Conservation (phyloP, 2,329 filamentous ascomycete species). For the Metarhizium robertsii region DNA sequence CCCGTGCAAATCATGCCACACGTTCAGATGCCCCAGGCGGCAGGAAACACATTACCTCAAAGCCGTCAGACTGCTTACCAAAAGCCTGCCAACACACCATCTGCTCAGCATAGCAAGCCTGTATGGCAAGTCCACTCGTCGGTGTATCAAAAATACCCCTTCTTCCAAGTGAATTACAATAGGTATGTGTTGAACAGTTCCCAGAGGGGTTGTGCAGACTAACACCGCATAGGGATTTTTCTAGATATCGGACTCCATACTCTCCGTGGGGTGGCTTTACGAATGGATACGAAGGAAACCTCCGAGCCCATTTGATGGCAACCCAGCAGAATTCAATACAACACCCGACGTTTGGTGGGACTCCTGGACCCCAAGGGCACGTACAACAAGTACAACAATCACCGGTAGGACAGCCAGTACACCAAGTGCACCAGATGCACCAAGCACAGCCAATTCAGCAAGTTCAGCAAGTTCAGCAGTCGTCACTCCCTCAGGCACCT, state of each 20-base stretch:
- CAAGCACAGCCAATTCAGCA: background rate
- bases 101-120: conserved; percentile 16
- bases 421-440: too few relatives aligned
- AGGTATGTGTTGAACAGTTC: conserved; percentile 28
- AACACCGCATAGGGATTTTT: conserved; percentile 33
- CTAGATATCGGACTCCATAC: conserved; percentile 52
- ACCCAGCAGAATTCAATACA: conserved; percentile 18
- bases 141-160: conserved; percentile 45
- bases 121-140: conserved; percentile 26
- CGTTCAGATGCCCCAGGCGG: background rate
- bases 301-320: conserved; percentile 34
- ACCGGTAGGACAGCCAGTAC: background rate
- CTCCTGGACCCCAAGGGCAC: background rate
- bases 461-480: background rate
- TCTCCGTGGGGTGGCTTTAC: conserved; percentile 47
- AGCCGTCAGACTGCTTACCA: background rate
- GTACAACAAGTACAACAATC: background rate
- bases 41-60: background rate
- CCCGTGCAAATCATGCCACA: background rate
- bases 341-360: conserved; percentile 5
- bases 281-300: conserved; percentile 49
- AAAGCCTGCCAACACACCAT: background rate
- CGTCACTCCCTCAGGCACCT: conserved; percentile 6
- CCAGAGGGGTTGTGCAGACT: conserved; percentile 4
- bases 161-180: conserved; percentile 52